Conservation (phyloP, 1,139 yeast species). For the Geotrichum citri-aurantii region DNA sequence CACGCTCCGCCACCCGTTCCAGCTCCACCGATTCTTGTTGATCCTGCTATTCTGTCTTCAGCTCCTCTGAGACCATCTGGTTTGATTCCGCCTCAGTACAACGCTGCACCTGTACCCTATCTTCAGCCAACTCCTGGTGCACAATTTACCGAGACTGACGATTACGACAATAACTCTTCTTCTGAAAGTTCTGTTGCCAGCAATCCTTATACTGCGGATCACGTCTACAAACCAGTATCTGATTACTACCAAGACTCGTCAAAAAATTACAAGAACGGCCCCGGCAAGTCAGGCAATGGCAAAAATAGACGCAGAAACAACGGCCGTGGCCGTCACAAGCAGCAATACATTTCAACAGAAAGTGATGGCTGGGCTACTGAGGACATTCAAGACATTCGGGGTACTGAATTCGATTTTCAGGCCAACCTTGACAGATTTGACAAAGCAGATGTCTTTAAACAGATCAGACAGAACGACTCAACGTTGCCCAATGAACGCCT, state of each 20-base stretch:
- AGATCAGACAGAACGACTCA: constrained; percentile 59
- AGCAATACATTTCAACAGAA: constrained; percentile 17
- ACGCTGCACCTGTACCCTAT: background rate
- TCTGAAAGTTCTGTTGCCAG: constrained; percentile 23
- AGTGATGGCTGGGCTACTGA: constrained; percentile 51
- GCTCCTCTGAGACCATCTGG: constrained; percentile 20
- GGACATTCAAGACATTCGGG: constrained; percentile 42
- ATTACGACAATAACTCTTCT: constrained; percentile 17
- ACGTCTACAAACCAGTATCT: constrained; percentile 9
- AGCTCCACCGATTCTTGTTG: constrained; percentile 20
- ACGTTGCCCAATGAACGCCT: constrained; percentile 57
- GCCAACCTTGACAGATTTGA: constrained; percentile 80
- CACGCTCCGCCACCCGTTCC: constrained; percentile 3
- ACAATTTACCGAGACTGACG: constrained; percentile 5
- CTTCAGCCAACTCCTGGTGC: background rate
- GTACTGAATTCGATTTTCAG: constrained; percentile 74
- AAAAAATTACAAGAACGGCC: background rate
- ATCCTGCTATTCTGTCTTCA: constrained; percentile 31
- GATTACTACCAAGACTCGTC: background rate
- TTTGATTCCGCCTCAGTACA: constrained; percentile 12
- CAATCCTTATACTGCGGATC: constrained; percentile 25
- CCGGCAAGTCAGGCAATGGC: constrained; percentile 4
- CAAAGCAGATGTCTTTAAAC: constrained; percentile 72
- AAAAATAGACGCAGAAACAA: constrained; percentile 1
- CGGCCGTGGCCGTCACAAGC: constrained; percentile 12